Base-by-base conservation (phyloP, 2,329 filamentous ascomycete genomes). In the Teratosphaeria zuluensis region DNA sequence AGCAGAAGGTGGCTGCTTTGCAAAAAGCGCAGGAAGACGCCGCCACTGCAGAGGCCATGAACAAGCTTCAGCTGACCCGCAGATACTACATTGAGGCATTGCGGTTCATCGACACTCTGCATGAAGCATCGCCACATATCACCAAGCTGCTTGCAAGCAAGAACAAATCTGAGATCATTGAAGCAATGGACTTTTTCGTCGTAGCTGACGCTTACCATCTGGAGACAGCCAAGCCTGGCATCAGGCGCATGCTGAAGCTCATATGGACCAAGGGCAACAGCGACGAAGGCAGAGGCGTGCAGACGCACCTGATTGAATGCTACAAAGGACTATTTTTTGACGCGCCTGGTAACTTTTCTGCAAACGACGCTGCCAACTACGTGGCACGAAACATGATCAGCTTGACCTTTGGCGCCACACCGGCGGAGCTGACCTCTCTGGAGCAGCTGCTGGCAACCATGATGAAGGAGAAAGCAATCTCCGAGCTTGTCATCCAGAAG, bases 191-290 rank as follows among this genome's bases (percentile, higher is more conserved):
- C 72, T 99, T 95, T 75, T 95, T 99, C 66, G 91, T 95, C 66
- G 85, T 96, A 52, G 88, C 94, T 52, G 92, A 99, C 72, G 92
- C 92, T 5, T 97, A 97, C 80, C 94, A 95, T 73, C 87, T 99
- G 59, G 89, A 96, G 72, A 90, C 94, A 65, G 91, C 95, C 70
- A 92, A 95, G 73, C 77, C 87, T 46, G 94, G 95, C 59, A 97
- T 99, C 69, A 84, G 92, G 60, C 87, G 91, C 59, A 99, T 99
- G 94, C 81, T 99, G 63, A 87, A 92, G 56, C 80, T 99, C 21
- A 99, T 99, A 73, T 99, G 94, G 94, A 99, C 94, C 63, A 99
- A 99, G 76, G 92, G 94, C 66, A 99, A 97, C 75, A 97, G 91
- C 68, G 94, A 99, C 69, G 95, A 99, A 79, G 94, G 95, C 68